Conservation (phyloP, 768 basidiomycete genomes). For the Kwoniella mangroviensis region DNA sequence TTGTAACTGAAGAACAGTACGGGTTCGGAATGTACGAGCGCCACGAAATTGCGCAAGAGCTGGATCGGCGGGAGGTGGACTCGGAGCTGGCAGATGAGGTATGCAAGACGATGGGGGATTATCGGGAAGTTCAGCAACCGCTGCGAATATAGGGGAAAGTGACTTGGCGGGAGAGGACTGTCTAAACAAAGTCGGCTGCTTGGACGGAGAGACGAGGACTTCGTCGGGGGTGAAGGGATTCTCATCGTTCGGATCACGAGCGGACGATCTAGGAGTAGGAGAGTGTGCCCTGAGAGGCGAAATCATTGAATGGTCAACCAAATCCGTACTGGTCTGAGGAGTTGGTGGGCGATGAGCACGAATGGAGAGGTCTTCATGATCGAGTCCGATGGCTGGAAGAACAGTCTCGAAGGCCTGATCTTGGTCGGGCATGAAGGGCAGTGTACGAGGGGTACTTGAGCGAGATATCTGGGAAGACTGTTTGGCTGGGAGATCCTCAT, state of each 20-base stretch:
- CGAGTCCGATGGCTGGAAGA: background rate
- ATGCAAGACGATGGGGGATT: background rate
- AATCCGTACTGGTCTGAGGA: background rate
- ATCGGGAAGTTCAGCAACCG: background rate
- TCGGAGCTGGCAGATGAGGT: slow-evolving; percentile 11
- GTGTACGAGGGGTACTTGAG: slow-evolving; percentile 4
- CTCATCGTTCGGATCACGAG: background rate
- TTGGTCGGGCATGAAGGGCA: background rate
- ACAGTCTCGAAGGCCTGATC: background rate
- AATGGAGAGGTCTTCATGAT: background rate
- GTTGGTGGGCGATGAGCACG: background rate
- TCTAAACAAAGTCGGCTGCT: background rate
- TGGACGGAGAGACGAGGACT: background rate
- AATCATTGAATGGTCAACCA: background rate
- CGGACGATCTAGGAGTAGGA: background rate
- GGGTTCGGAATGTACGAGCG: slow-evolving; percentile 49
- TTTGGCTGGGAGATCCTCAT: background rate
- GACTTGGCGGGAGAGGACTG: slow-evolving; percentile 12
- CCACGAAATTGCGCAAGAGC: slow-evolving; percentile 42
- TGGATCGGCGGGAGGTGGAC: slow-evolving; percentile 31
- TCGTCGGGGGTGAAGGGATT: background rate
- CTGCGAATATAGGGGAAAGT: slow-evolving; percentile 19
- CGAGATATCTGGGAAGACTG: background rate
- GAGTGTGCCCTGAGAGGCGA: background rate
- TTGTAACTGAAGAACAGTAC: slow-evolving; percentile 54